These are phyloP conservation scores for Sarocladium strictum DNA, from an alignment of 2,329 filamentous ascomycete species.

Conservation along the genomic window DNA sequence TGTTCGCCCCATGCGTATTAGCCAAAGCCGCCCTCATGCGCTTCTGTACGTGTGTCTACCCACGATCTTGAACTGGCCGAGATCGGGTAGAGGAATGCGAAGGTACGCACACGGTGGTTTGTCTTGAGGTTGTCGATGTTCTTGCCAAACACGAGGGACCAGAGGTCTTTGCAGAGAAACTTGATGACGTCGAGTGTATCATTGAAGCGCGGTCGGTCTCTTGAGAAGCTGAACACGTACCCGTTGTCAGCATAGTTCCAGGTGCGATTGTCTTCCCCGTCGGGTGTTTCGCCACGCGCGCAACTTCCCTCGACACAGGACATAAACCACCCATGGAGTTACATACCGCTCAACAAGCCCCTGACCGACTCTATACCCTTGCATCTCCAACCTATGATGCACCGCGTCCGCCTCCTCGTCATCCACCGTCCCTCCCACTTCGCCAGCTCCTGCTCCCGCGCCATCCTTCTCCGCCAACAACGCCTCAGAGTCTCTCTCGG, in stretches of 20 bases:
- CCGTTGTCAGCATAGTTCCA: too few species aligned
- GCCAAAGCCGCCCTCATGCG: too few species aligned
- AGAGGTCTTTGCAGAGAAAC: slow-evolving; percentile 97
- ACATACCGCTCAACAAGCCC: slow-evolving; percentile 82
- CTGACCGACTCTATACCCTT: slow-evolving; percentile 89
- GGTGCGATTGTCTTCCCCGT: too few species aligned
- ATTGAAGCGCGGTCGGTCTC: slow-evolving; percentile 79
- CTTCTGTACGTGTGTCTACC: too few species aligned
- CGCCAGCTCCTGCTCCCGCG: not conserved
- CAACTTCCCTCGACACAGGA: too few species aligned
- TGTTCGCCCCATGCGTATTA: slow-evolving; percentile 30
- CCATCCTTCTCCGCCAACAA: not conserved
- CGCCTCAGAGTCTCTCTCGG: slow-evolving; percentile 37
- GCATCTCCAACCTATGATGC: slow-evolving; percentile 72
- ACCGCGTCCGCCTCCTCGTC: slow-evolving; percentile 82
- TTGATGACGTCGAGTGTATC: slow-evolving; percentile 96
- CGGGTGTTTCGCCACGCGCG: too few species aligned
- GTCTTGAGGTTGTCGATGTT: slow-evolving; percentile 99
- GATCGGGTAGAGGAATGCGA: not conserved
- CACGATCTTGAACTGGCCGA: too few species aligned
- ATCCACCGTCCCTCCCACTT: slow-evolving; percentile 39
- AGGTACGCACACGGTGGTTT: slow-evolving; percentile 71
- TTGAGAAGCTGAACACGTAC: slow-evolving; percentile 63
- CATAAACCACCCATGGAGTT: too few species aligned
- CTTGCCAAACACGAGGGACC: slow-evolving; percentile 90